A percentile compares a stretch with the other conserved stretches of the same genome.
Conservation (phyloP, 306 rosid genomes). For the Quercus suber region DNA sequence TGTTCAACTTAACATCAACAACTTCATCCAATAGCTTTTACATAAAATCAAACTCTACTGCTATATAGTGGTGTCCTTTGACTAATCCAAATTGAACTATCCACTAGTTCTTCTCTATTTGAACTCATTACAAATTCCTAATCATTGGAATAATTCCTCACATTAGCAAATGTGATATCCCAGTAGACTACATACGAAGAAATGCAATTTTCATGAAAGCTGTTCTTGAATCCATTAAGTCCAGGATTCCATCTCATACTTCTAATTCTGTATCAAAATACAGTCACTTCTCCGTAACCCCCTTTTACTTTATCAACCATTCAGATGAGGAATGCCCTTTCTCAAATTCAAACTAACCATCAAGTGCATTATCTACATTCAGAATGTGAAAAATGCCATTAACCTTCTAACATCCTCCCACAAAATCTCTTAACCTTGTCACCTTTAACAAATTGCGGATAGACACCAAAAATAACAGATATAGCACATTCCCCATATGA, state of each 20-base stretch:
- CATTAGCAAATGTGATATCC: background rate
- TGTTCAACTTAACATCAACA: background rate
- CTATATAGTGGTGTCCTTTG: background rate
- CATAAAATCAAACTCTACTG: background rate
- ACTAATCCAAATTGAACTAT: background rate
- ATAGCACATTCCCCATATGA: background rate
- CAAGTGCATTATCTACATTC: background rate
- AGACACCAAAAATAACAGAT: background rate
- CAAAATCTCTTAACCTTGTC: background rate
- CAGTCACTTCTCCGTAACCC: background rate
- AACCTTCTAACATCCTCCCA: background rate
- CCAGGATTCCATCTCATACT: background rate
- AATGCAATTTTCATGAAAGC: background rate
- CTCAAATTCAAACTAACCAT: background rate
- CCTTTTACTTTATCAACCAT: background rate
- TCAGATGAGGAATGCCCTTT: background rate
- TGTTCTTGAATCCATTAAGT: background rate
- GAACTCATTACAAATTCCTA: background rate
- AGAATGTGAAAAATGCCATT: background rate
- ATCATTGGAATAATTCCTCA: background rate
- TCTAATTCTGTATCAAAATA: background rate
- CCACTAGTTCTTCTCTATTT: background rate
- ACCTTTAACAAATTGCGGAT: background rate
- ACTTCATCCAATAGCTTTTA: background rate
- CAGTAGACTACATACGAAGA: background rate